Conservation (phyloP, 2,329 filamentous ascomycete genomes). For the Aspergillus costaricaensis region DNA sequence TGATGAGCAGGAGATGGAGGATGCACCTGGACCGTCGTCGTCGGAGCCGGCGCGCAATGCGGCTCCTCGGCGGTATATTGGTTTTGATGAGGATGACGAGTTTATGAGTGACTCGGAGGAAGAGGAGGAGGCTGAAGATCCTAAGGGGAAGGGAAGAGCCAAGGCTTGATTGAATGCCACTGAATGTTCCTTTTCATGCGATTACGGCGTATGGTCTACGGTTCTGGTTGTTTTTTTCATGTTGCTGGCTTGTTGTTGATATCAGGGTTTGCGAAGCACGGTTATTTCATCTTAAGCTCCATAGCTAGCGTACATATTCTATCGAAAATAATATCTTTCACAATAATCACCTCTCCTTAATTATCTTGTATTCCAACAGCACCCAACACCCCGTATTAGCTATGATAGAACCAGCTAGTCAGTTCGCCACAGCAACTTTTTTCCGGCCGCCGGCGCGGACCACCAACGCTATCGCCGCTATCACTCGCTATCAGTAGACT, state of each 20-base stretch:
- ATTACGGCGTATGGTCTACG: conserved; percentile 9
- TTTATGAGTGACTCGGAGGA: conserved; percentile 49
- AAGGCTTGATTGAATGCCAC: conserved; percentile 28
- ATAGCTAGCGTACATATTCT: not conserved
- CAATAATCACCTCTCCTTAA: no score
- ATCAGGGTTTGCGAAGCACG: not conserved
- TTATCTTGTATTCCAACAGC: not conserved
- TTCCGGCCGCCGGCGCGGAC: conserved; percentile 21
- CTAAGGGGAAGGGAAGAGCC: conserved; percentile 39
- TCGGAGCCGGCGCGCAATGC: conserved; percentile 26
- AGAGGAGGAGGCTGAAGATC: conserved; percentile 30
- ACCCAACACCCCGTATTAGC: not conserved
- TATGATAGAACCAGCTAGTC: not conserved
- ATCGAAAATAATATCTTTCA: not conserved
- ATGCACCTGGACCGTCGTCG: conserved; percentile 29
- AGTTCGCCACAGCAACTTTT: conserved; percentile 21
- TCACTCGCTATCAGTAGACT: conserved; percentile 12
- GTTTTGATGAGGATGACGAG: conserved; percentile 53
- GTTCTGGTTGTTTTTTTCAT: not conserved
- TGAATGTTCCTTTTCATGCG: not conserved
- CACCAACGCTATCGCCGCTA: conserved; percentile 25
- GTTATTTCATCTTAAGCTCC: not conserved
- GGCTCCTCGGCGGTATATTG: conserved; percentile 43
- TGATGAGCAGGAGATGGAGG: conserved; percentile 39
- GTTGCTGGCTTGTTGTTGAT: not conserved